Percentiles rank a stretch among this genome's conserved stretches.
Conservation (phyloP, 768 basidiomycete species). For the Collybiopsis confluens region DNA sequence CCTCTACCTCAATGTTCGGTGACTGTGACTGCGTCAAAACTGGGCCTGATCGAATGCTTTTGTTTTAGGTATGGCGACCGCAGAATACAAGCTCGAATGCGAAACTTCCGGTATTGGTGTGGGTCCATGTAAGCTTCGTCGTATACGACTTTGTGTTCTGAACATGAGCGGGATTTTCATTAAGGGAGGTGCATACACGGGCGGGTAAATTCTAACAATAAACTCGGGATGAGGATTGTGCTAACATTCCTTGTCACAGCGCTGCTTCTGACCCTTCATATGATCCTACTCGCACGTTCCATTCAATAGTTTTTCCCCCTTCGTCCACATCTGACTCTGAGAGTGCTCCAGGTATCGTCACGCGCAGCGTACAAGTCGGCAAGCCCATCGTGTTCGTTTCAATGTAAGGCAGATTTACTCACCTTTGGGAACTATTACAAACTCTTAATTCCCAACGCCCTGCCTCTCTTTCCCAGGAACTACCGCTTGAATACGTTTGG, state of each 20-base stretch:
- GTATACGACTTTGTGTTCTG: background rate
- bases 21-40: background rate
- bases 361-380: conserved; percentile 38
- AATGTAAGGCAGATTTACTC: conserved; percentile 26
- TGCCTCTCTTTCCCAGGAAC: conserved; percentile 34
- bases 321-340: background rate
- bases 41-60: background rate
- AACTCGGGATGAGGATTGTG: no score
- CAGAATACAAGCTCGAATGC: conserved; percentile 19
- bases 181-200: conserved; percentile 47
- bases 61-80: conserved; percentile 31
- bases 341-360: conserved; percentile 38
- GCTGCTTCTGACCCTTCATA: conserved; percentile 36
- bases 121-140: conserved; percentile 27
- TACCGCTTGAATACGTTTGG: conserved; percentile 58
- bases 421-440: background rate
- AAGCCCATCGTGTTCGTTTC: conserved; percentile 60
- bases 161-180: background rate
- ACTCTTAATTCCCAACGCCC: no score
- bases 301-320: no score
- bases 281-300: conserved; percentile 43
- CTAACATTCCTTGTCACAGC: conserved; percentile 21
- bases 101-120: conserved; percentile 33
- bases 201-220: conserved; percentile 34
- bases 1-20: conserved; percentile 47